A percentile compares a stretch with the other conserved stretches of the same genome.
phyloP scores from a whole-genome alignment of 2,329 filamentous ascomycete species.

The Nothophaeocryptopus gaeumannii region DNA sequence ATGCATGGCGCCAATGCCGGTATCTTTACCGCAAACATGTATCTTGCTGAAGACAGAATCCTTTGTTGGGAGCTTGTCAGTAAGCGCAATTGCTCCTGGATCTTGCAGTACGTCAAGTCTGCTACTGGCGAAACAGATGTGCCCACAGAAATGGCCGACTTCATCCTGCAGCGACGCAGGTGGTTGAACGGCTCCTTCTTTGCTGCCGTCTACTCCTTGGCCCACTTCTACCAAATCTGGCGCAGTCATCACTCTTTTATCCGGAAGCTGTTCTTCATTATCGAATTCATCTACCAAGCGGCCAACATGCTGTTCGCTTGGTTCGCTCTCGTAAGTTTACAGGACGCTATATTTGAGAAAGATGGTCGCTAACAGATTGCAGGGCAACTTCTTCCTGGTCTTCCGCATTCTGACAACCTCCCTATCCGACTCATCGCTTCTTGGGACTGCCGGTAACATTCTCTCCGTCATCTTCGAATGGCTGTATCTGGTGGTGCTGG shows the following conservation, averaged over 20 bases:
- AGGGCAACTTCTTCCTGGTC: conserved; percentile 96
- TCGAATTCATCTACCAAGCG: conserved; percentile 93
- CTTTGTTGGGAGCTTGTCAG: conserved; percentile 97
- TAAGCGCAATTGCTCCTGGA: conserved; percentile 96
- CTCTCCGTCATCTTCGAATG: conserved; percentile 91
- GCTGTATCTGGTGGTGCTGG: conserved; percentile 86
- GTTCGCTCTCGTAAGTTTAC: conserved; percentile 73
- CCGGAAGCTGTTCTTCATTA: conserved; percentile 82
- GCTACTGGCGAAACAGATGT: conserved; percentile 96
- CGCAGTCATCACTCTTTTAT: conserved; percentile 84
- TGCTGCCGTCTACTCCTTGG: conserved; percentile 89
- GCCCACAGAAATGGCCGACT: conserved; percentile 86
- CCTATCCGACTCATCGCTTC: conserved; percentile 64
- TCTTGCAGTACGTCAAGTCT: conserved; percentile 97
- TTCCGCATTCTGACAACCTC: conserved; percentile 95
- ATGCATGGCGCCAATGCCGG: conserved; percentile 90
- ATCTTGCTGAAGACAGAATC: conserved; percentile 96
- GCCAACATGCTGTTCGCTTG: conserved; percentile 97
- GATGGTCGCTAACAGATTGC: conserved; percentile 3
- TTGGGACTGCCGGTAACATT: conserved; percentile 74
- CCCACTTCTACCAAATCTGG: conserved; percentile 95
- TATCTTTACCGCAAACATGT: conserved; percentile 99
- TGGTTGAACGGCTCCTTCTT: conserved; percentile 99
- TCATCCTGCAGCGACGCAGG: conserved; percentile 90
- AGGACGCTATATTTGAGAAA: not conserved